Evolutionary conservation across 1,284 basidiomycete genomes (phyloP).

Genomic region (Naganishia cerealis): DNA sequence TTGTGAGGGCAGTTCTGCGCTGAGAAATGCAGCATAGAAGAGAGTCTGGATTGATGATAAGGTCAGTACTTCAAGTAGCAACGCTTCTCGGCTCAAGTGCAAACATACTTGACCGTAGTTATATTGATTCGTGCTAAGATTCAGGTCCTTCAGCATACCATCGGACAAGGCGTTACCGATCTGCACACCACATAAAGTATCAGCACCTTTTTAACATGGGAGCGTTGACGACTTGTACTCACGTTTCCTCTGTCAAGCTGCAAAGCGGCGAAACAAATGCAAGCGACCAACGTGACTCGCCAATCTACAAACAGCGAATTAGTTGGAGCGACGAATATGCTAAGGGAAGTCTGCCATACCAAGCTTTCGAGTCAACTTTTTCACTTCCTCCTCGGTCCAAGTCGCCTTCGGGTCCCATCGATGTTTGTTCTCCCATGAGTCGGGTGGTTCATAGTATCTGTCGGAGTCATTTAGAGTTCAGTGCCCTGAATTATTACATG

Average conservation of each 20-base stretch:
- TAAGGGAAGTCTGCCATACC: constrained; percentile 32
- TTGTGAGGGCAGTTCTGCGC: constrained; percentile 51
- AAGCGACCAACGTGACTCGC: constrained; percentile 41
- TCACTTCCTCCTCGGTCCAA: constrained; percentile 52
- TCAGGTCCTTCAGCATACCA: constrained; percentile 51
- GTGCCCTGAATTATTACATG: background rate
- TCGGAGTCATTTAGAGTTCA: background rate
- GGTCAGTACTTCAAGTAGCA: background rate
- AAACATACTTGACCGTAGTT: constrained; percentile 15
- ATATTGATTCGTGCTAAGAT: constrained; percentile 49
- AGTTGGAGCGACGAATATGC: too few relatives aligned
- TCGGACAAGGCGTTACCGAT: constrained; percentile 50
- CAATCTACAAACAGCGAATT: constrained; percentile 30
- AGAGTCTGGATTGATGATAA: constrained; percentile 38
- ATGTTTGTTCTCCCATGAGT: constrained; percentile 47
- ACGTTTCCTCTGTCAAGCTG: constrained; percentile 48
- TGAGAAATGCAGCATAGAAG: constrained; percentile 45
- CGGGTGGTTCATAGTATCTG: constrained; percentile 44
- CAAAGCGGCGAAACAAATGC: constrained; percentile 46
- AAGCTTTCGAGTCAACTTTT: constrained; percentile 41
- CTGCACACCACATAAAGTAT: constrained; percentile 9
- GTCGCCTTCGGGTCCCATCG: constrained; percentile 50
- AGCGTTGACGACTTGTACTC: constrained; percentile 19
- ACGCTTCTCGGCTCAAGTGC: constrained; percentile 44
- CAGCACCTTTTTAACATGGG: background rate